These are phyloP conservation scores for sorghum (Sorghum bicolor) DNA, from an alignment of 176 grass and related monocot genomes.

Conservation along the genomic window Sorghum_bicolor_NCBIv3 NC_012871.2:67068501-67069000, in stretches of 20 bases:
- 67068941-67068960: not conserved
- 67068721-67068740: not conserved
- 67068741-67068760: not conserved
- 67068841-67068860: not conserved
- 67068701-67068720: not conserved
- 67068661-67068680: not conserved
- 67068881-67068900: not conserved
- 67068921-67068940: not conserved
- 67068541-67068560: not conserved
- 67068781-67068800: not conserved
- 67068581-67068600: slow-evolving; percentile 29
- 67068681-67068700: not conserved
- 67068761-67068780: not conserved
- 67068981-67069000: slow-evolving; percentile 39
- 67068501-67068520: slow-evolving; percentile 28
- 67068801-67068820: not conserved
- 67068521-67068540: not conserved
- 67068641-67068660: no score
- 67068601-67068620: not conserved
- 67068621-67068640: slow-evolving; percentile 32
- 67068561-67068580: not conserved
- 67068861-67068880: not conserved
- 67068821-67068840: not conserved
- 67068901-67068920: not conserved
- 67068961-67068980: not conserved